phyloP scores from a whole-genome alignment of 768 basidiomycete species.

The Trametes coccinea region DNA sequence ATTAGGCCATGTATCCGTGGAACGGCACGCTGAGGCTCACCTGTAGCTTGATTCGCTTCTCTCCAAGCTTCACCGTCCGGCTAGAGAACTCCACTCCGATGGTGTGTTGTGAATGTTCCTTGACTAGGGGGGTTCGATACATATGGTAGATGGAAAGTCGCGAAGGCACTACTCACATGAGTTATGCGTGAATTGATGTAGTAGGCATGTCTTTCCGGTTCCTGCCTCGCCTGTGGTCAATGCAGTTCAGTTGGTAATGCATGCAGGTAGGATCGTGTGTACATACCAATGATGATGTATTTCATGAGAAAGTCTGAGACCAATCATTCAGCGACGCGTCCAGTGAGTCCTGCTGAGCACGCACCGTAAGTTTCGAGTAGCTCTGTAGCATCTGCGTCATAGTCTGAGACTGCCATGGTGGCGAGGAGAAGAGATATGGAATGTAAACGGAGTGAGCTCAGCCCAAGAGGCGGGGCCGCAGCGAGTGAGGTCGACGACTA shows the following conservation, averaged over 20 bases:
- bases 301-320: constrained; percentile 90
- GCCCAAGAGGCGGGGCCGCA: constrained; percentile 16
- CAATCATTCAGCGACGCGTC: constrained; percentile 1
- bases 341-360: constrained; percentile 21
- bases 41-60: constrained; percentile 95
- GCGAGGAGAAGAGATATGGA: neutral
- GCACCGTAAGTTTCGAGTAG: constrained; percentile 92
- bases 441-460: constrained; percentile 2
- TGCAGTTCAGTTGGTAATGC: no score
- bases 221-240: constrained; percentile 81
- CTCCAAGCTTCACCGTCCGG: constrained; percentile 87
- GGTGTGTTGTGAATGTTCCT: constrained; percentile 95
- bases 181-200: constrained; percentile 97
- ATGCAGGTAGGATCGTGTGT: neutral
- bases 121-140: constrained; percentile 55
- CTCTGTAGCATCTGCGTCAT: constrained; percentile 84
- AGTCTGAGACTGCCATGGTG: constrained; percentile 42
- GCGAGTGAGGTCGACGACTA: constrained; percentile 19
- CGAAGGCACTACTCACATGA: constrained; percentile 63
- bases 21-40: constrained; percentile 41
- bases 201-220: constrained; percentile 94
- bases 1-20: neutral
- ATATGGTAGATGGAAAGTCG: neutral
- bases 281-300: constrained; percentile 89
- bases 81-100: constrained; percentile 99